Evolutionary conservation across 768 basidiomycete genomes (phyloP), one percentile per base, ranked within the genome.

Genomic region (Multifurca ochricompacta): DNA sequence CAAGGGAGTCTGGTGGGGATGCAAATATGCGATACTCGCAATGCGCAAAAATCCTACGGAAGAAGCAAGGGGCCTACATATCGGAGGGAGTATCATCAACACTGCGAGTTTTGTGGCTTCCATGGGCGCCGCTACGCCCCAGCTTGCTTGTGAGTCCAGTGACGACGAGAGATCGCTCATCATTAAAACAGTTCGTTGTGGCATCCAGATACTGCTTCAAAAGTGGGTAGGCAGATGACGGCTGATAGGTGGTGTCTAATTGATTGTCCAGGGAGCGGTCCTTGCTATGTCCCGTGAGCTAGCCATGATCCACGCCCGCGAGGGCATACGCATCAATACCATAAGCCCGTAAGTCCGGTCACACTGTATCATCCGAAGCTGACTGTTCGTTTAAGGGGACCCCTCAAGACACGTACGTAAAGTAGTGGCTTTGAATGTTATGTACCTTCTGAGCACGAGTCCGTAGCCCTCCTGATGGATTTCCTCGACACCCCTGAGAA

Each of bases 1-100:
- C 65, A 99, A 98, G 72, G 96, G 96, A 48, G 96, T 98, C 56
- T 98, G 95, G 96, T 99, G 87, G 85, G 96, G 96, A 30, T 94
- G 88, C 77, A 98, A 97, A 71, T 85, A 98, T 65, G 96, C 95
- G 5, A 94, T 99, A 66, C 74, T 85, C 48, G 96, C 96, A 34
- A 99, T 99, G 95, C 84, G 91, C 56, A 71, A 90, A 58, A 99
- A 99, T 70, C 80, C 90, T 10, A 80, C 80, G 42, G 93, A 97
- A 54, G 77, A 79, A 56, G 72, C 79, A 57, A 91, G 85, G 69
- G 87, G 89, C 3, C 79, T 98, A 11, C 84, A 79, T 64, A 72
- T 74, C 10, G 90, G 90, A 41, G 90, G 90, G 54, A 91, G 89
- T 63, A 94, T 99, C 73, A 97, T 98, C 73, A 98, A 98, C 71